These are phyloP conservation scores for Ogataea methanolica DNA, from an alignment of 805 yeast species.

Conservation along the genomic window DNA sequence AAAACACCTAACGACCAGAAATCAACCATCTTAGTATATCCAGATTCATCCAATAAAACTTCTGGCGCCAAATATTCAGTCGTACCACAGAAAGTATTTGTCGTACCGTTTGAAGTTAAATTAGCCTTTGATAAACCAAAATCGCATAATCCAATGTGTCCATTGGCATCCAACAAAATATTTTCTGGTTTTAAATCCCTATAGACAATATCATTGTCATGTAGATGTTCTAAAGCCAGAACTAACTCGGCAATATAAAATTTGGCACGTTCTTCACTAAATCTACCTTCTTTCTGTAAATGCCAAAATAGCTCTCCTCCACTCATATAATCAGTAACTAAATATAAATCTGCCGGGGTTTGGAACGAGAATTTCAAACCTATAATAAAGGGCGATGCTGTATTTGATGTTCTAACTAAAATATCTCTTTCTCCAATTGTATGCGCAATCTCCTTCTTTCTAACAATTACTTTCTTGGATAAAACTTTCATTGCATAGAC, in stretches of 20 bases:
- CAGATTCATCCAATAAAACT: slow-evolving; percentile 88
- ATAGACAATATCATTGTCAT: slow-evolving; percentile 92
- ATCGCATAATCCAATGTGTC: slow-evolving; percentile 96
- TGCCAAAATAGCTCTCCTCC: slow-evolving; percentile 84
- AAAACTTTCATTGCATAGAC: slow-evolving; percentile 97
- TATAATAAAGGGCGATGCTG: slow-evolving; percentile 78
- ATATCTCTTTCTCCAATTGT: slow-evolving; percentile 97
- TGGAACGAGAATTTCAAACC: slow-evolving; percentile 95
- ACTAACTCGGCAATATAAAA: slow-evolving; percentile 96
- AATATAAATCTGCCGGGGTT: slow-evolving; percentile 85
- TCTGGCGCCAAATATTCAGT: slow-evolving; percentile 98
- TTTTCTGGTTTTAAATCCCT: slow-evolving; percentile 97
- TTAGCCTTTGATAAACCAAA: slow-evolving; percentile 96
- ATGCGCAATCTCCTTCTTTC: slow-evolving; percentile 96
- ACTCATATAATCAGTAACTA: slow-evolving; percentile 96
- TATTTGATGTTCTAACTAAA: slow-evolving; percentile 84
- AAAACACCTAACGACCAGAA: slow-evolving; percentile 98
- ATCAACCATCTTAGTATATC: slow-evolving; percentile 98
- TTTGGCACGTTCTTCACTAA: slow-evolving; percentile 89
- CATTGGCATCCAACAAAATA: slow-evolving; percentile 90
- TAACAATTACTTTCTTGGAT: slow-evolving; percentile 90
- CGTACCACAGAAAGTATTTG: slow-evolving; percentile 97
- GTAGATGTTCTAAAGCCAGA: slow-evolving; percentile 88
- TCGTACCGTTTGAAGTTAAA: slow-evolving; percentile 77
- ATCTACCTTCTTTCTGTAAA: slow-evolving; percentile 93